phyloP scores from a whole-genome alignment of 148 eudicot species.

The Rhododendron molle region DNA sequence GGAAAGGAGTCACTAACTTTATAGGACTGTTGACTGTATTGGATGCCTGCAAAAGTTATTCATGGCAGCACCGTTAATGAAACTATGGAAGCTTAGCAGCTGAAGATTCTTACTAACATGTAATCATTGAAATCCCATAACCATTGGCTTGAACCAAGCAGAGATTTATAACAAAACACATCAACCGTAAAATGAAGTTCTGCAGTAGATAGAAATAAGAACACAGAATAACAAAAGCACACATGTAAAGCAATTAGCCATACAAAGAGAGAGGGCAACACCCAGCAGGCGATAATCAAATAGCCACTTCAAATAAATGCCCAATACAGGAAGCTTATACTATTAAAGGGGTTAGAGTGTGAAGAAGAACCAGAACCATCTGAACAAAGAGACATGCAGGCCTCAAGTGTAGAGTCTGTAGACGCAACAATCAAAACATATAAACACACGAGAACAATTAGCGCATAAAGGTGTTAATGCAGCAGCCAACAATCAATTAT shows the following conservation, averaged over 20 bases:
- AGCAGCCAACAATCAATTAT: not conserved
- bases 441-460: not conserved
- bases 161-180: not conserved
- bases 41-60: slow-evolving; percentile 46
- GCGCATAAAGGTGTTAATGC: not conserved
- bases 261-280: too few relatives aligned
- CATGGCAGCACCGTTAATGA: not conserved
- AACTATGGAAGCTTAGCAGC: not conserved
- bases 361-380: not conserved
- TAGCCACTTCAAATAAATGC: not conserved
- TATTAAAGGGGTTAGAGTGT: not conserved
- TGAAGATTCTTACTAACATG: not conserved
- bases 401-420: not conserved
- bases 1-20: slow-evolving; percentile 93
- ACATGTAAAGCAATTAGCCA: not conserved
- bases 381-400: not conserved
- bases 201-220: not conserved
- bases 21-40: slow-evolving; percentile 74
- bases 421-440: not conserved
- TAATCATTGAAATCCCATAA: not conserved
- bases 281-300: not conserved
- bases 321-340: not conserved
- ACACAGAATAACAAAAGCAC: not conserved
- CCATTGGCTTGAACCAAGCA: not conserved
- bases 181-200: not conserved